Conservation (phyloP, 2,329 filamentous ascomycete genomes). For the Xenoacremonium recifei region DNA sequence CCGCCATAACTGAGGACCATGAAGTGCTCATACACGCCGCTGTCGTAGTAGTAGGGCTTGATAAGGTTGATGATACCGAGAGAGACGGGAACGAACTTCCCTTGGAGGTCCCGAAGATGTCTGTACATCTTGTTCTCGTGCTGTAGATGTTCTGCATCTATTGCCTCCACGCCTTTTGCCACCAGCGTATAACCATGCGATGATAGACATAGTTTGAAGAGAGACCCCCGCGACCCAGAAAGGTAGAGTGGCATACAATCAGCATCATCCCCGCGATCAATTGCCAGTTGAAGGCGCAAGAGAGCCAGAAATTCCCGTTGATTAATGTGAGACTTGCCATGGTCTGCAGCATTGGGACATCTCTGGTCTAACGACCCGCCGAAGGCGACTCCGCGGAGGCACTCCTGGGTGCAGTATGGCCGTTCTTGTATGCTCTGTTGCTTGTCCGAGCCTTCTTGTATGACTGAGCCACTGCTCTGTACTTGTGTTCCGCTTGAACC, state of each 20-base stretch:
- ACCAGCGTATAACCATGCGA: slow-evolving; percentile 37
- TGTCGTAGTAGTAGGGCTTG: slow-evolving; percentile 30
- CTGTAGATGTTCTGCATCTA: slow-evolving; percentile 18
- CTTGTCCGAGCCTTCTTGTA: background rate
- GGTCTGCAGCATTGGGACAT: slow-evolving; percentile 26
- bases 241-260: slow-evolving; percentile 29
- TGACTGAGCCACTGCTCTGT: background rate
- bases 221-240: slow-evolving; percentile 26
- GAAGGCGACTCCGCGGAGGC: slow-evolving; percentile 23
- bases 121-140: slow-evolving; percentile 33
- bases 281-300: slow-evolving; percentile 26
- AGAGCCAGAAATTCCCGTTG: slow-evolving; percentile 25
- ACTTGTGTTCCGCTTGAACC: background rate
- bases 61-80: slow-evolving; percentile 29
- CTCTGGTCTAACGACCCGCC: slow-evolving; percentile 21
- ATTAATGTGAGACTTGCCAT: slow-evolving; percentile 20
- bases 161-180: slow-evolving; percentile 35
- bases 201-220: slow-evolving; percentile 37
- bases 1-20: slow-evolving; percentile 33
- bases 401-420: slow-evolving; percentile 28
- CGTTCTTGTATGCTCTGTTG: slow-evolving; percentile 13
- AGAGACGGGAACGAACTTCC: slow-evolving; percentile 33
- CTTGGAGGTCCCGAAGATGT: slow-evolving; percentile 28
- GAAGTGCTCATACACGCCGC: slow-evolving; percentile 29
- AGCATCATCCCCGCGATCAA: slow-evolving; percentile 29